These are phyloP conservation scores for Chaetothyriales sp. DNA, from an alignment of 2,329 filamentous ascomycete genomes.

Conservation along the genomic window DNA sequence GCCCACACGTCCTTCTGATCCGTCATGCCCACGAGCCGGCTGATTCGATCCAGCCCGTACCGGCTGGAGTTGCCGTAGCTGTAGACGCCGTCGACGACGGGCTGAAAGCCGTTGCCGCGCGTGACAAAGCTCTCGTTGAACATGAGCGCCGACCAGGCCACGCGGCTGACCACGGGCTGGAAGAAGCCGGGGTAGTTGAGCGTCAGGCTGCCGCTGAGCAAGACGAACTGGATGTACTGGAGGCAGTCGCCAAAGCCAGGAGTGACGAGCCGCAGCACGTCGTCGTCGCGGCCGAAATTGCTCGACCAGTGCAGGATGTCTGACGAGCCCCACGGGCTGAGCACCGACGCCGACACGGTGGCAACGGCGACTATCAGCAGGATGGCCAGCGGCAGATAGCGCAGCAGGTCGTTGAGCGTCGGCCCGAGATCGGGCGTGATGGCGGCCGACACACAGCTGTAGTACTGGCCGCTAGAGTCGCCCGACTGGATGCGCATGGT, in stretches of 20 bases:
- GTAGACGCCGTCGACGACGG: constrained; percentile 76
- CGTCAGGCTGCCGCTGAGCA: constrained; percentile 73
- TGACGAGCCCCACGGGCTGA: constrained; percentile 83
- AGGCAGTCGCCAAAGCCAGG: constrained; percentile 94
- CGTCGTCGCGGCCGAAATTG: constrained; percentile 89
- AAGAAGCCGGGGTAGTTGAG: constrained; percentile 89
- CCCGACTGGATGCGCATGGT: constrained; percentile 65
- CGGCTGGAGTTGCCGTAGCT: constrained; percentile 48
- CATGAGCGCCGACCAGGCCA: constrained; percentile 76
- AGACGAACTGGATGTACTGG: constrained; percentile 90
- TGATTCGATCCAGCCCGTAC: constrained; percentile 66
- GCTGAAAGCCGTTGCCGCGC: constrained; percentile 49
- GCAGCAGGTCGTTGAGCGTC: constrained; percentile 53
- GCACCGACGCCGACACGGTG: constrained; percentile 71
- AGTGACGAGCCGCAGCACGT: constrained; percentile 80
- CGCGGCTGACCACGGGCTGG: constrained; percentile 78
- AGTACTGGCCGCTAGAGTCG: constrained; percentile 45
- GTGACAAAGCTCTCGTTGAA: constrained; percentile 86
- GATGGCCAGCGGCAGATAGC: constrained; percentile 64
- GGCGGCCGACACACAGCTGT: constrained; percentile 70
- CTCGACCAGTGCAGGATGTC: constrained; percentile 94
- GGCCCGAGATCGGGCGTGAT: constrained; percentile 71
- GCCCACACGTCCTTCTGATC: constrained; percentile 74
- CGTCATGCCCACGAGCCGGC: constrained; percentile 70
- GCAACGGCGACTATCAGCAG: constrained; percentile 68